Conservation (phyloP, 768 basidiomycete genomes). For the Russula vinacea region DNA sequence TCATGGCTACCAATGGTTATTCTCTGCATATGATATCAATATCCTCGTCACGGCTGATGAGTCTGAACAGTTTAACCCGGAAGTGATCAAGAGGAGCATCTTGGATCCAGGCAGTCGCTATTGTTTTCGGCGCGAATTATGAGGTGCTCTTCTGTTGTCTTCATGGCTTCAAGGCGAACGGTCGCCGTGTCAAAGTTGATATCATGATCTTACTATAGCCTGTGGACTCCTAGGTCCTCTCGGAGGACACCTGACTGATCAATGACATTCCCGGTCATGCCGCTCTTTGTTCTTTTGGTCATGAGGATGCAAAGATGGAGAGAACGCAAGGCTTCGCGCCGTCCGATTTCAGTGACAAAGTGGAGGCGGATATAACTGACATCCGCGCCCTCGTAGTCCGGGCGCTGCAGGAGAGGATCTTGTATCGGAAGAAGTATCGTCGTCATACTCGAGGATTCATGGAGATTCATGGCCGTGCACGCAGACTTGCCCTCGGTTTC, state of each 20-base stretch:
- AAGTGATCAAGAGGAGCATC: conserved; percentile 9
- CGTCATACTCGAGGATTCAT: not conserved
- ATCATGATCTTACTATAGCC: conserved; percentile 12
- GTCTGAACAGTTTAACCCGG: not conserved
- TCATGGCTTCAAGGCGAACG: not conserved
- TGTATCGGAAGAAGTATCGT: not conserved
- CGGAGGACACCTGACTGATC: not conserved
- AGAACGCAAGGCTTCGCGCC: not conserved
- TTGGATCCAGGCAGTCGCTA: conserved; percentile 2
- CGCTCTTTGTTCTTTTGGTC: conserved; percentile 10
- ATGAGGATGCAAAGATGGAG: conserved; percentile 17
- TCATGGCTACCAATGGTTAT: too few relatives aligned
- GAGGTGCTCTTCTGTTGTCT: conserved; percentile 12
- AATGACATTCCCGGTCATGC: conserved; percentile 7
- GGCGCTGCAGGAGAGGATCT: not conserved
- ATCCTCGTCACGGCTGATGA: not conserved
- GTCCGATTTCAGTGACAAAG: conserved; percentile 10
- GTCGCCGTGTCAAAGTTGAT: conserved; percentile 12
- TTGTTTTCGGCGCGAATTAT: not conserved
- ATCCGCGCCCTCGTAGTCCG: not conserved
- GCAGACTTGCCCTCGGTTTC: not conserved
- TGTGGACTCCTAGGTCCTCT: conserved; percentile 6
- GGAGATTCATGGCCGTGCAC: not conserved
- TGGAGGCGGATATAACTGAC: not conserved
- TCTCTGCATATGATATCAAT: conserved; percentile 3